A percentile compares a stretch with the other conserved stretches of the same genome.
Conservation (phyloP, 306 rosid species). For the Canavalia gladiata region DNA sequence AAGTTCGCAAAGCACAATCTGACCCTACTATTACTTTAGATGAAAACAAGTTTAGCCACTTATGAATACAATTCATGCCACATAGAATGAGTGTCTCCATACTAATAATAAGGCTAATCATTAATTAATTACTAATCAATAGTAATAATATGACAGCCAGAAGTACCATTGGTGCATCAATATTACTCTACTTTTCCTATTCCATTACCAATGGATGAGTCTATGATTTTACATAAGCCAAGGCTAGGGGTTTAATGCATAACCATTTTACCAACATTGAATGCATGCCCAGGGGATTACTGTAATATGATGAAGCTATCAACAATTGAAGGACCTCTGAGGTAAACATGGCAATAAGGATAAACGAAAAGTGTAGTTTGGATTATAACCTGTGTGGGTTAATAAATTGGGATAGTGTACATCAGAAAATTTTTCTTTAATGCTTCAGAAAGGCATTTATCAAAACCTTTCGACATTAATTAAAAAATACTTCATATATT, state of each 20-base stretch:
- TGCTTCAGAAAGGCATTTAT: slow-evolving; percentile 3
- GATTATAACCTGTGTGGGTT: background rate
- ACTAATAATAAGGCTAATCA: background rate
- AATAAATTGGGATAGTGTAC: slow-evolving; percentile 11
- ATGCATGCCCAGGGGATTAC: slow-evolving; percentile 1
- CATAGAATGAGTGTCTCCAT: background rate
- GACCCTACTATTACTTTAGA: slow-evolving; percentile 25
- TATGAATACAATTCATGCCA: slow-evolving; percentile 13
- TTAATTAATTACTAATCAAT: background rate
- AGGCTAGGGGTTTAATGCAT: background rate
- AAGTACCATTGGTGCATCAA: slow-evolving; percentile 16
- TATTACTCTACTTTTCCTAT: background rate
- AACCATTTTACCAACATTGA: background rate
- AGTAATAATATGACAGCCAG: background rate
- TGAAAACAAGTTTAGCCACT: slow-evolving; percentile 17
- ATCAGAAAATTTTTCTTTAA: slow-evolving; percentile 1
- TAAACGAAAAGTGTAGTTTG: background rate
- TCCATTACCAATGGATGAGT: background rate
- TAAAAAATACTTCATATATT: slow-evolving; percentile 23
- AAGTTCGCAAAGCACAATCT: background rate
- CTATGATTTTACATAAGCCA: background rate
- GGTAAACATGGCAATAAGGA: slow-evolving; percentile 1
- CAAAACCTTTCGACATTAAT: slow-evolving; percentile 18
- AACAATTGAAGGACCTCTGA: slow-evolving; percentile 23
- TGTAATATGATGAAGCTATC: background rate